Evolutionary conservation across 805 yeast species (phyloP), one percentile per base, ranked within the genome.

Genomic region (Maudiozyma saulgeensis): DNA sequence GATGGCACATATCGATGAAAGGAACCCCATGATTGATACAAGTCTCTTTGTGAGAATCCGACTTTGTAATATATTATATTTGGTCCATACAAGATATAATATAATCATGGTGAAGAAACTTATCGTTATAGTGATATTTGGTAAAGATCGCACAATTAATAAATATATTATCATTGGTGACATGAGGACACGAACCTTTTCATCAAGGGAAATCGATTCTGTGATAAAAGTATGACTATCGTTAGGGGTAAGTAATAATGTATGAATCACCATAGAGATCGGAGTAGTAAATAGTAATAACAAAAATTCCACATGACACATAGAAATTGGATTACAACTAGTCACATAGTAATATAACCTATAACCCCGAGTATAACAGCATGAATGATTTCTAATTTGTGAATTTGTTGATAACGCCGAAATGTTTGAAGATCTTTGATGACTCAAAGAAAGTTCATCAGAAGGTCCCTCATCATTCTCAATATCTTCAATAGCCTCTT

Each of bases 1-100:
- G 12, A 90, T 82, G 78, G 88, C 81, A 1, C 79, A 61, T 2
- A 91, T 70, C 1, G 95, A 76, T 6, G 80, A 65, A 0, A 76
- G 49, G 60, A 91, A 91, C 0, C 96, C 96, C 3, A 73, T 19
- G 0, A 73, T 43, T 0, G 87, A 25, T 4, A 47, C 21, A 6
- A 52, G 19, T n/a, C 34, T 44, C 13, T n/a, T 13, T n/a, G 28
- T 44, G 13, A 34, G 35, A 16, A 23, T 41, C 21, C 34, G 18
- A 21, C 12, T 37, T 28, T 43, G 35, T 1, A 39, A 23, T n/a
- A 46, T 18, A 28, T 28, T n/a, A 9, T 31, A 9, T 11, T 15
- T 9, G 6, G 28, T 13, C 44, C 44, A 42, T 16, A 42, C 21
- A n/a, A 6, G 16, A 31, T 42, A 42, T 15, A 19, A 5, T 12